These are phyloP conservation scores for Hortaea werneckii DNA, from an alignment of 2,329 filamentous ascomycete species.

Conservation along the genomic window DNA sequence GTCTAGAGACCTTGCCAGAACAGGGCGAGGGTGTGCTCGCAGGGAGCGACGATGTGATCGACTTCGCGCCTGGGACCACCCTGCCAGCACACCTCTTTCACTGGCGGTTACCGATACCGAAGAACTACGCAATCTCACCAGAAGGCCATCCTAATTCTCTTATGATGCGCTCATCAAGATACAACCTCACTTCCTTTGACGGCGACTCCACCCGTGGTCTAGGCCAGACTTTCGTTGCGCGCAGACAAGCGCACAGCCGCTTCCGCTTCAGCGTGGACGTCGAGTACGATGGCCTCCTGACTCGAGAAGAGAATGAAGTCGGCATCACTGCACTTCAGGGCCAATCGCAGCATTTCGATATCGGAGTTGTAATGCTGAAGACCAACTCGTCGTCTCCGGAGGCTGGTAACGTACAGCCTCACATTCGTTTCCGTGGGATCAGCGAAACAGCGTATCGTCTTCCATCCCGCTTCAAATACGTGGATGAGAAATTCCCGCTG, in stretches of 20 bases:
- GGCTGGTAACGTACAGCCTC: slow-evolving; percentile 13
- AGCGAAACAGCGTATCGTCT: slow-evolving; percentile 11
- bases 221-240: slow-evolving; percentile 45
- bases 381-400: not conserved
- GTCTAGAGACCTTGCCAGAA: slow-evolving; percentile 6
- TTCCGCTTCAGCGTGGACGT: slow-evolving; percentile 43
- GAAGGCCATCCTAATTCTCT: slow-evolving; percentile 35
- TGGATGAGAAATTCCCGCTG: slow-evolving; percentile 21
- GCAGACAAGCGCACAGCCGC: slow-evolving; percentile 45
- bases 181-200: slow-evolving; percentile 46
- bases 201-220: slow-evolving; percentile 38
- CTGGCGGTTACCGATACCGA: slow-evolving; percentile 40
- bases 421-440: slow-evolving; percentile 38
- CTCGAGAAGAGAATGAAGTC: slow-evolving; percentile 33
- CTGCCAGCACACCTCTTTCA: slow-evolving; percentile 47
- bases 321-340: slow-evolving; percentile 14
- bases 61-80: slow-evolving; percentile 33
- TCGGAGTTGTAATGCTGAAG: slow-evolving; percentile 23
- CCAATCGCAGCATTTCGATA: slow-evolving; percentile 43
- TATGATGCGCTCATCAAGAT: slow-evolving; percentile 37
- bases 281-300: slow-evolving; percentile 32
- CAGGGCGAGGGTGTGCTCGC: slow-evolving; percentile 34
- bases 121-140: slow-evolving; percentile 38
- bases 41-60: slow-evolving; percentile 32
- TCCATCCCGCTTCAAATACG: slow-evolving; percentile 6